Conservation (phyloP, 73 alveolate genomes). For the Paramecium biaurelia region DNA sequence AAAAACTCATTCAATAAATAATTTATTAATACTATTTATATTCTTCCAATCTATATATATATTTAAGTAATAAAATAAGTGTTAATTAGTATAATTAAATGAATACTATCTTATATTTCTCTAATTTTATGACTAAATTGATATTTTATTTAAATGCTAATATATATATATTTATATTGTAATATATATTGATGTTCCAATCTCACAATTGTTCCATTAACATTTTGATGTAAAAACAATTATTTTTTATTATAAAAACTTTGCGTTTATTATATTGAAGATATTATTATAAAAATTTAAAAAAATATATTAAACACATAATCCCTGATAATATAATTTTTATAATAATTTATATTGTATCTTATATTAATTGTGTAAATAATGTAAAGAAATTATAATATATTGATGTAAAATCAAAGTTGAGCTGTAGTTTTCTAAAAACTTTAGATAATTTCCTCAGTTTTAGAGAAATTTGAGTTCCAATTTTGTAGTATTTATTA, state of each 20-base stretch:
- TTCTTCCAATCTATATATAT: no score
- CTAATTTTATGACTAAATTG: no score
- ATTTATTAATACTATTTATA: no score
- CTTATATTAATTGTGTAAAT: background rate
- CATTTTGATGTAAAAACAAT: no score
- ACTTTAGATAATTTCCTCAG: constrained; percentile 1
- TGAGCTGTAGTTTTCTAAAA: constrained; percentile 8
- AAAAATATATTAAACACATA: background rate
- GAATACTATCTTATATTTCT: no score
- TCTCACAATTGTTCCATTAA: no score
- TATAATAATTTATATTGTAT: background rate
- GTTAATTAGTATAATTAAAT: no score
- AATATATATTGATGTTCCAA: no score
- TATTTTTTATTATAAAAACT: background rate
- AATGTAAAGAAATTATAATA: background rate
- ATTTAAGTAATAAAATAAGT: no score
- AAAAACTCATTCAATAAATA: no score
- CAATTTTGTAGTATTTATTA: background rate
- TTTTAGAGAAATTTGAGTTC: constrained; percentile 24
- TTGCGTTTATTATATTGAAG: background rate
- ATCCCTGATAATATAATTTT: background rate
- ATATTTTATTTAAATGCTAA: no score
- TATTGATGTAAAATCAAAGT: constrained; percentile 1
- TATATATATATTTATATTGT: no score
- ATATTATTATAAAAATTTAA: background rate